Base-by-base conservation (phyloP, 108 stramenopile genomes). In the Pseudonitzschia delicatissima region DNA sequence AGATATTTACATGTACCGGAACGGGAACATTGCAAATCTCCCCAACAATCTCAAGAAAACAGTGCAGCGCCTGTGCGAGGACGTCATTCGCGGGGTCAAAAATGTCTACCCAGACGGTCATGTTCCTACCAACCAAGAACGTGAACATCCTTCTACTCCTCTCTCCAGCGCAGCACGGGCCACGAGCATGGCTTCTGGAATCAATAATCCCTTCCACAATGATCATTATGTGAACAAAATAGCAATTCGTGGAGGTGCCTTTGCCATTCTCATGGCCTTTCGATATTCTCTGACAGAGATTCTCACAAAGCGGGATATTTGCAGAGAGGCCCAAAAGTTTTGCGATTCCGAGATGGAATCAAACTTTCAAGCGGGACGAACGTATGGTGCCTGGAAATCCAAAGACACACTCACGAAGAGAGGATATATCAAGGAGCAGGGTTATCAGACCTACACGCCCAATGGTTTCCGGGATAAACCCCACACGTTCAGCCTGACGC, bases 211-310 rank as follows among this genome's bases (percentile, higher is more conserved):
- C 0, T 64, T 37, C 1, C 7, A 17, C 18, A 33, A 48, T 9
- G 13, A 69, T 42, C 68, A 45, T 34, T 77, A 72, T 51, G 23
- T 67, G 35, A 72, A 71, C 0, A 34, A 42, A 0, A 57, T 76
- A 5, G 55, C 70, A 34, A 50, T 58, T 20, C 58, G 66, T 5
- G 55, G 58, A 5, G 76, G 76, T 52, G 64, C 70, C 4, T 72
- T 52, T 52, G 76, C 70, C 20, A 71, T 77, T 40, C 37, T 77
- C 15, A 59, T 71, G 65, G 76, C 70, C 23, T 77, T 77, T 67
- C 51, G 71, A 29, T 9, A 55, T 18, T 40, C 49, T 44, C n/a
- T 17, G 20, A 36, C 15, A 0, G 27, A 48, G 2, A 57, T 20
- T 1, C 15, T 77, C 25, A 58, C 31, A 20, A 66, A 65, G 58